Base-by-base conservation (phyloP, 345 rosid species). In the Crucihimalaya himalaica region DNA sequence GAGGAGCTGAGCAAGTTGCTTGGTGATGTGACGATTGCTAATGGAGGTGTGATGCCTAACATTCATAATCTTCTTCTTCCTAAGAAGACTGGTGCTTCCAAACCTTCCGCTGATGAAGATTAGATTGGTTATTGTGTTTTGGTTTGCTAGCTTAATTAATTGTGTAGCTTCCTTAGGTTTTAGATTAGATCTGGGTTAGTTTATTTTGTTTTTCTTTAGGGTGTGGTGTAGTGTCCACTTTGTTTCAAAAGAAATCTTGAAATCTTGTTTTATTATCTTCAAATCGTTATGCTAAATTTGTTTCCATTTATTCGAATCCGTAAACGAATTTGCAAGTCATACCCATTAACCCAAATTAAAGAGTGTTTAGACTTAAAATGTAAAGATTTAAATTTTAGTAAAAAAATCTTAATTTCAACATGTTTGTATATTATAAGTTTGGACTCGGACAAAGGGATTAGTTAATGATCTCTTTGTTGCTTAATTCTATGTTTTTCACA, bases 1-100 rank as follows among this genome's bases (percentile, higher is more conserved):
- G 98, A 93, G 76, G 98, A 93, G 37, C 80, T 93, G 3, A 93
- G 98, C 83, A 93, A 93, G 78, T 87, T 90, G 19, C 91, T 93
- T 0, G 98, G 98, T 0, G 98, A 90, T 29, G 98, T 90, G 4
- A 93, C 98, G 0, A 93, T 90, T 55, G 97, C 98, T 14, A 93
- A 88, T 1, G 98, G 98, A 5, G 98, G 98, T 29, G 98, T 92
- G 65, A 92, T 92, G 96, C 97, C 97, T 2, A 92, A 92, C 86
- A 93, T 93, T 68, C 98, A 93, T 81, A 93, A 80, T 67, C 97
- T 87, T 32, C 92, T 93, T 53, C 87, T 91, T 34, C 98, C 97
- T 5, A 93, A 91, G 86, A 93, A 90, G 83, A 2, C 94, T 2
- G 94, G 93, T 2, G 65, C 77, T 66, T 87, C 96, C 1, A 77